Evolutionary conservation across 2,329 filamentous ascomycete genomes (phyloP), one percentile per base, ranked within the genome.

Genomic region (Emydomyces testavorans): DNA sequence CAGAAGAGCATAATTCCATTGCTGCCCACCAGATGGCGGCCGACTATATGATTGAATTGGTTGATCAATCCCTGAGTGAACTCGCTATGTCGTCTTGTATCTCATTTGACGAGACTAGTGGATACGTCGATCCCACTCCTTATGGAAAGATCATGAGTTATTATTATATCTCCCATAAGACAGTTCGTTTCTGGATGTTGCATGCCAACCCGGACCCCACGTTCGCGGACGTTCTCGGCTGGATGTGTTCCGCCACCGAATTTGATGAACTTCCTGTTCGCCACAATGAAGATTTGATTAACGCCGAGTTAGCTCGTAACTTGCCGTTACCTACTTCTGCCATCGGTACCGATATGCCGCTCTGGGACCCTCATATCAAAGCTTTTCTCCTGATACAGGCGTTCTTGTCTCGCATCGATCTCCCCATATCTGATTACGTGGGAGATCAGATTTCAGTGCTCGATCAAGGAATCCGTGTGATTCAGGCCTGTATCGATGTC

Each of bases 301-400:
- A 98, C 62, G 85, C 79, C 3, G 87, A 95, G 56, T 74, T 98
- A 2, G 87, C 88, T 5, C 78, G 80, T 50, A 87, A 88, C 53
- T 71, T 98, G 0, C 85, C 88, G 0, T 78, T 92, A 45, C 67
- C 73, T 24, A 76, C 75, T 4, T 75, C 79, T 15, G 64, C 68
- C 15, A 74, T 82, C 57, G 81, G 80, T 5, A 59, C 63, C 7
- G 47, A 53, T 29, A 70, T 95, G 34, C 90, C 90, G 1, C 85
- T 98, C 81, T 98, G 92, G 92, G 92, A 98, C 69, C 92, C 92
- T 0, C 92, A 98, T 62, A 87, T 96, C 61, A 98, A 98, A 65
- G 81, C 92, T 0, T 96, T 95, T 70, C 71, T 98, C 31, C 75
- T 98, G 1, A 75, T 98, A 0, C 93, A 98, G 66, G 88, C 92